These are phyloP conservation scores for Ophiostoma perfectum DNA, from an alignment of 2,329 filamentous ascomycete genomes.

Conservation along the genomic window DNA sequence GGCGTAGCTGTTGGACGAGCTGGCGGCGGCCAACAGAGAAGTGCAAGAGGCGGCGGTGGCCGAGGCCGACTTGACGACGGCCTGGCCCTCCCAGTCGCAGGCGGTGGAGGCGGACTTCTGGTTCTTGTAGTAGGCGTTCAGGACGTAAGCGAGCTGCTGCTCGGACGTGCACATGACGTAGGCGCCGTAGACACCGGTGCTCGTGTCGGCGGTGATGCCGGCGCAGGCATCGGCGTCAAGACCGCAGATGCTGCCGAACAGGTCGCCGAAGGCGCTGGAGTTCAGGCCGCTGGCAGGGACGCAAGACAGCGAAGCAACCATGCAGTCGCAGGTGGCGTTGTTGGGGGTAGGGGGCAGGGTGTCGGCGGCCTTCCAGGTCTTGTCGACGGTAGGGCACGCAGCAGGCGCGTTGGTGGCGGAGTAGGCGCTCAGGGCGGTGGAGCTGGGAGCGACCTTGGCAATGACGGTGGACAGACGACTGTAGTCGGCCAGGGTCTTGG, in stretches of 20 bases:
- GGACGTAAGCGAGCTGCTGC: constrained; percentile 67
- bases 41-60: constrained; percentile 50
- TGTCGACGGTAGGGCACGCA: constrained; percentile 62
- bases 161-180: constrained; percentile 70
- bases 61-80: constrained; percentile 46
- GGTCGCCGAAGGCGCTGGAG: constrained; percentile 53
- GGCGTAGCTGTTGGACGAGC: constrained; percentile 46
- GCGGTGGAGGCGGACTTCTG: constrained; percentile 51
- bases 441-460: constrained; percentile 59
- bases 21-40: constrained; percentile 56
- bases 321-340: constrained; percentile 74
- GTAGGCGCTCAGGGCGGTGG: constrained; percentile 63
- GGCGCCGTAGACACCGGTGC: constrained; percentile 64
- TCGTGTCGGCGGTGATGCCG: constrained; percentile 63
- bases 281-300: constrained; percentile 55
- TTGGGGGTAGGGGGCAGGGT: constrained; percentile 79
- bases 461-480: constrained; percentile 65
- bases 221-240: constrained; percentile 51
- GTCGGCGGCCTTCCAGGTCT: constrained; percentile 63
- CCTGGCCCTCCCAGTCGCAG: constrained; percentile 68
- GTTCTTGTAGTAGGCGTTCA: constrained; percentile 65
- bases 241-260: constrained; percentile 73
- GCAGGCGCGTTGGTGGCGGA: constrained; percentile 64
- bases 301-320: constrained; percentile 69
- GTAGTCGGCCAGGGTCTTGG: constrained; percentile 69